phyloP scores from a whole-genome alignment of 108 stramenopile species.

The Pseudonitzschia delicatissima region DNA sequence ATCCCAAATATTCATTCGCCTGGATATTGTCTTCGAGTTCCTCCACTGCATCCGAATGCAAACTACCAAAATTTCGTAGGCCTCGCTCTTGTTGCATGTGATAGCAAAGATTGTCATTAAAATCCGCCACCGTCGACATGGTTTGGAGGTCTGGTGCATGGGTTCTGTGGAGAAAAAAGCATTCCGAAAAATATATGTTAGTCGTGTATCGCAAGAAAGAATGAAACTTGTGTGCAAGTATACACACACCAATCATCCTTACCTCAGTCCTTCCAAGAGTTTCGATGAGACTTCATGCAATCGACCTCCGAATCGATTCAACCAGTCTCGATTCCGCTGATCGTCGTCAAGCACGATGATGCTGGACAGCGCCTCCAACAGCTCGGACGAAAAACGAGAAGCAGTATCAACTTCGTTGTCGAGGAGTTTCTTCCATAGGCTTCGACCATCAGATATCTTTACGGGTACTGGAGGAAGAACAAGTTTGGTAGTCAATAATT shows the following conservation, averaged over 20 bases:
- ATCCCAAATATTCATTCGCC: constrained; percentile 34
- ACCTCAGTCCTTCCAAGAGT: constrained; percentile 20
- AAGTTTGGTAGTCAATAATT: neutral
- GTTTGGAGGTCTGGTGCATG: constrained; percentile 24
- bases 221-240: neutral
- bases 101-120: constrained; percentile 56
- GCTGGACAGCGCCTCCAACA: constrained; percentile 11
- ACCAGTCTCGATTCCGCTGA: constrained; percentile 8
- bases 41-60: neutral
- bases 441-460: neutral
- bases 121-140: constrained; percentile 58
- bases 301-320: constrained; percentile 8
- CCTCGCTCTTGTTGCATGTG: constrained; percentile 40
- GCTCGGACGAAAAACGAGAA: neutral
- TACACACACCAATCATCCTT: neutral
- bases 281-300: constrained; percentile 23
- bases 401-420: neutral
- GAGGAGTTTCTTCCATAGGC: constrained; percentile 4
- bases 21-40: constrained; percentile 20
- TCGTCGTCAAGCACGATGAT: constrained; percentile 15
- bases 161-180: neutral
- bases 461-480: neutral
- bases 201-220: neutral
- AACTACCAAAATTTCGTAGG: neutral
- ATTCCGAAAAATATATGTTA: no score